phyloP scores from a whole-genome alignment of 2,329 filamentous ascomycete species.

The Phaeosphaeria sp. region DNA sequence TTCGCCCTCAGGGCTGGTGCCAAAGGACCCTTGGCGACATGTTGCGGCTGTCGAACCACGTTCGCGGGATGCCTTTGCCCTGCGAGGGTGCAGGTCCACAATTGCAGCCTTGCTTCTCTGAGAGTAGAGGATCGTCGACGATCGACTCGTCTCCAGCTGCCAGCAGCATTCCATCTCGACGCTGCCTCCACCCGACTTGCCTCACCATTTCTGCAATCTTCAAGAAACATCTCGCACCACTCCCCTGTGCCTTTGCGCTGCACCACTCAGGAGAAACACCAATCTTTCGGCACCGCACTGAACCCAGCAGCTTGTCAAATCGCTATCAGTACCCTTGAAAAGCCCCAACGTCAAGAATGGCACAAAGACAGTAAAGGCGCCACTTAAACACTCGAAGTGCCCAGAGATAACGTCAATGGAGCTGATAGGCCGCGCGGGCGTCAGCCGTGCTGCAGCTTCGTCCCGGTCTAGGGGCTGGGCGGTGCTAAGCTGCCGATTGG shows the following conservation, averaged over 20 bases:
- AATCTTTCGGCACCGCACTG: background rate
- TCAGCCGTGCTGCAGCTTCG: background rate
- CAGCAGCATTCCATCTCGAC: background rate
- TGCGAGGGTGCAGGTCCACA: background rate
- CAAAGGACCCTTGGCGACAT: constrained; percentile 16
- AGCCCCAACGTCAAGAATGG: background rate
- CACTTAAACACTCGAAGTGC: constrained; percentile 5
- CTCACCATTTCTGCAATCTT: background rate
- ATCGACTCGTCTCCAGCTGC: background rate
- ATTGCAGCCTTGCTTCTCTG: background rate
- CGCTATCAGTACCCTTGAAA: constrained; percentile 18
- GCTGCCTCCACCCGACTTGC: background rate
- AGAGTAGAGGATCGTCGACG: background rate
- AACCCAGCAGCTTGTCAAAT: constrained; percentile 4
- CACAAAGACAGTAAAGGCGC: constrained; percentile 6
- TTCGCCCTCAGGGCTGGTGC: background rate
- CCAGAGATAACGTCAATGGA: constrained; percentile 20
- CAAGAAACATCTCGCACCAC: background rate
- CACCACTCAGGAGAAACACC: background rate
- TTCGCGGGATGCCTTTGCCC: constrained; percentile 25
- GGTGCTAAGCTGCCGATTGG: background rate
- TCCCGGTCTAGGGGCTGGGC: constrained; percentile 5
- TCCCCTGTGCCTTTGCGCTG: background rate
- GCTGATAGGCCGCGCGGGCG: constrained; percentile 21
- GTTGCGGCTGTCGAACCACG: constrained; percentile 31